These are phyloP conservation scores for Taphrina populina DNA, from an alignment of 1,139 yeast species.

Conservation along the genomic window DNA sequence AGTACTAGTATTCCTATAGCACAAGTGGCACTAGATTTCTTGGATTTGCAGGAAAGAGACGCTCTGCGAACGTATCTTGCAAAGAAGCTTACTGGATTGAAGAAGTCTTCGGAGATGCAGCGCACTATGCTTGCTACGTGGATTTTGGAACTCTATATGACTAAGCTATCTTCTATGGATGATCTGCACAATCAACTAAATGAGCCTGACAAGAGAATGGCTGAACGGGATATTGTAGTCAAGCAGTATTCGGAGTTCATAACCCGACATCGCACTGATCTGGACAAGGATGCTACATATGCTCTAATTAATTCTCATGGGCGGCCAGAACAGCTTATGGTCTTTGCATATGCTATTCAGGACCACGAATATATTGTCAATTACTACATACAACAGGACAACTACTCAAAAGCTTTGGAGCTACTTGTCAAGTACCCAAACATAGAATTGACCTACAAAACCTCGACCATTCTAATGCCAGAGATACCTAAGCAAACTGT, in stretches of 20 bases:
- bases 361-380: slow-evolving; percentile 70
- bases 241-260: slow-evolving; percentile 57
- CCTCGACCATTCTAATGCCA: slow-evolving; percentile 64
- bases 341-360: slow-evolving; percentile 64
- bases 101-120: slow-evolving; percentile 46
- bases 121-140: slow-evolving; percentile 74
- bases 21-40: slow-evolving; percentile 61
- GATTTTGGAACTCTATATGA: slow-evolving; percentile 70
- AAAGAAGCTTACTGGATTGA: slow-evolving; percentile 51
- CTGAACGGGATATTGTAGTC: slow-evolving; percentile 39
- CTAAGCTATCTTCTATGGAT: slow-evolving; percentile 53
- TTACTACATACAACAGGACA: slow-evolving; percentile 64
- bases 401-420: slow-evolving; percentile 73
- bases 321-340: slow-evolving; percentile 60
- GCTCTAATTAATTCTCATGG: slow-evolving; percentile 70
- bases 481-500: slow-evolving; percentile 71
- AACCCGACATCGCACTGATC: slow-evolving; percentile 49
- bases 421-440: slow-evolving; percentile 55
- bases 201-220: slow-evolving; percentile 38
- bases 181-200: slow-evolving; percentile 45
- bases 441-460: slow-evolving; percentile 58
- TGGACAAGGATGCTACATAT: slow-evolving; percentile 68
- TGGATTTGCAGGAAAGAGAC: slow-evolving; percentile 51
- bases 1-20: slow-evolving; percentile 69
- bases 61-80: slow-evolving; percentile 59